phyloP scores from a whole-genome alignment of 108 stramenopile species.

The Skeletonema grethae region DNA sequence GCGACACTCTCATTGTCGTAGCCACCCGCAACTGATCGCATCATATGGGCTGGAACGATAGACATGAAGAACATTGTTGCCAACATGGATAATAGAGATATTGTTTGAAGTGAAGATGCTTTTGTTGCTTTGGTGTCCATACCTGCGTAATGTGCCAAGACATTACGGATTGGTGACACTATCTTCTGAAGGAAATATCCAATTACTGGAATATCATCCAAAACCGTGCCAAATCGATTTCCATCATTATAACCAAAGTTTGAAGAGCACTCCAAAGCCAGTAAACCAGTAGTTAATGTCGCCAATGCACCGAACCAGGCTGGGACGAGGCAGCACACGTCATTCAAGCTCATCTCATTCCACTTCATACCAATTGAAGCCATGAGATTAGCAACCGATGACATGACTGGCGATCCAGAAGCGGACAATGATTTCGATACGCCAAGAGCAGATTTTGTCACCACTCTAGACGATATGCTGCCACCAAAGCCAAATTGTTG shows the following conservation, averaged over 20 bases:
- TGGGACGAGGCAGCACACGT: slow-evolving; percentile 92
- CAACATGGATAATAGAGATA: slow-evolving; percentile 49
- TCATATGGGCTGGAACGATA: slow-evolving; percentile 81
- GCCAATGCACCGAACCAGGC: slow-evolving; percentile 90
- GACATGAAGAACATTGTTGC: slow-evolving; percentile 76
- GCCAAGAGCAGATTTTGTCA: slow-evolving; percentile 9
- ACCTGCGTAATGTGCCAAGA: slow-evolving; percentile 15
- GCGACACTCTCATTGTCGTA: slow-evolving; percentile 98
- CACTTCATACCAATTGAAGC: slow-evolving; percentile 19
- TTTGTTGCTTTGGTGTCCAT: slow-evolving; percentile 8
- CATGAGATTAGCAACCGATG: slow-evolving; percentile 24
- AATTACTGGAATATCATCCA: slow-evolving; percentile 67
- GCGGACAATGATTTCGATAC: slow-evolving; percentile 9
- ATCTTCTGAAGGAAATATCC: slow-evolving; percentile 25
- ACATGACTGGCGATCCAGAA: slow-evolving; percentile 12
- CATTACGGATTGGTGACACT: not conserved
- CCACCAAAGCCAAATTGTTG: not conserved
- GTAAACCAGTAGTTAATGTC: slow-evolving; percentile 63
- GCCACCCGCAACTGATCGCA: slow-evolving; percentile 93
- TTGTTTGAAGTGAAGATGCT: slow-evolving; percentile 34
- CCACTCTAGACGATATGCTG: slow-evolving; percentile 10
- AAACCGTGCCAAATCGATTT: slow-evolving; percentile 48
- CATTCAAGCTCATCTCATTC: slow-evolving; percentile 81
- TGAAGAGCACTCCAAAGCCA: slow-evolving; percentile 71
- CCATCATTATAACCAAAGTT: slow-evolving; percentile 39